A percentile compares a stretch with the other conserved stretches of the same genome.
Conservation (phyloP, 2,329 filamentous ascomycete genomes). For the Westerdykella ornata region DNA sequence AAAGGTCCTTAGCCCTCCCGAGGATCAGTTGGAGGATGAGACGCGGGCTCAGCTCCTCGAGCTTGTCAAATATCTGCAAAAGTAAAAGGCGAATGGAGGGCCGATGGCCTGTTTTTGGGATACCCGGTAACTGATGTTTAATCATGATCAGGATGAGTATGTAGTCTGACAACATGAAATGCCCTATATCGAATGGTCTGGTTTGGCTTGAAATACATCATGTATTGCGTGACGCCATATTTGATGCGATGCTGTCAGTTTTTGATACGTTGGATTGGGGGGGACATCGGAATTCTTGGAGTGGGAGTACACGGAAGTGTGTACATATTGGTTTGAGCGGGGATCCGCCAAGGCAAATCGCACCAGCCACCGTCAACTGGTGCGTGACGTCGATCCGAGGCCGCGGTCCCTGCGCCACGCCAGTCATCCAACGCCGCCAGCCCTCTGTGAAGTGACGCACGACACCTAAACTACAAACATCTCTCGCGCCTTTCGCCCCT, state of each 20-base stretch:
- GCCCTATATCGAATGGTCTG: background rate
- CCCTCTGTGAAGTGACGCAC: conserved; percentile 5
- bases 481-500: background rate
- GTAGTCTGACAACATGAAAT: background rate
- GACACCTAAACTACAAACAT: conserved; percentile 1
- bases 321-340: too few relatives aligned
- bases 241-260: too few relatives aligned
- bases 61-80: conserved; percentile 51
- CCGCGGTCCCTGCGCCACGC: background rate
- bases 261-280: too few relatives aligned
- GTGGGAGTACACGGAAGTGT: too few relatives aligned
- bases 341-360: background rate
- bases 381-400: conserved; percentile 10
- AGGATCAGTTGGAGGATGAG: conserved; percentile 68
- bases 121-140: background rate
- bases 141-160: background rate
- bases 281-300: too few relatives aligned
- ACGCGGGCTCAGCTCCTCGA: conserved; percentile 61
- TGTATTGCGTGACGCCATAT: too few relatives aligned
- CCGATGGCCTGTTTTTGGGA: background rate
- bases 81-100: conserved; percentile 14
- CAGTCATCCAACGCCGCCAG: background rate
- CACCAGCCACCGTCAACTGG: background rate
- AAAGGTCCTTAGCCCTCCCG: conserved; percentile 62
- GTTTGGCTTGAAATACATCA: too few relatives aligned